A percentile compares a stretch with the other conserved stretches of the same genome.
These are phyloP conservation scores for Hemisphaericaspora xylanilytica DNA, from an alignment of 1,139 yeast species.

Conservation along the genomic window DNA sequence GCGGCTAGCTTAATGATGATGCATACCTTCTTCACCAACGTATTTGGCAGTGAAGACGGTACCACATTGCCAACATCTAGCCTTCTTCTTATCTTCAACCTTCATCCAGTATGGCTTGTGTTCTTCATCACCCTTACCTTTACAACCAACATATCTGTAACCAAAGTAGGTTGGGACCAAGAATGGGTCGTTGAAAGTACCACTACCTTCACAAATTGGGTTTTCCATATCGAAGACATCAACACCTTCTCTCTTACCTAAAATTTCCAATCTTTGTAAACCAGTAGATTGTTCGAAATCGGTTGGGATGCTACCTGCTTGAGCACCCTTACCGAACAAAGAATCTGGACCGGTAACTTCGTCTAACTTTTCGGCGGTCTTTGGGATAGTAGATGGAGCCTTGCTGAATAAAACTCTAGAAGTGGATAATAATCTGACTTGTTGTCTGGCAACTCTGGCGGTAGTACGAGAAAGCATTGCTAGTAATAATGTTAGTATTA, in stretches of 20 bases:
- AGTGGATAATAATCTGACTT: slow-evolving; percentile 40
- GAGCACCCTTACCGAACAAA: slow-evolving; percentile 89
- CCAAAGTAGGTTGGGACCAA: slow-evolving; percentile 88
- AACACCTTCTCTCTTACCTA: slow-evolving; percentile 94
- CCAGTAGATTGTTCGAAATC: slow-evolving; percentile 97
- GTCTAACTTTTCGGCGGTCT: slow-evolving; percentile 66
- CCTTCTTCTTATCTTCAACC: slow-evolving; percentile 78
- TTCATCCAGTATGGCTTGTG: slow-evolving; percentile 93
- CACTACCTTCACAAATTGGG: slow-evolving; percentile 81
- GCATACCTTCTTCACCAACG: slow-evolving; percentile 77
- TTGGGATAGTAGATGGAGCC: slow-evolving; percentile 20
- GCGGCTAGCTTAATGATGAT: slow-evolving; percentile 35
- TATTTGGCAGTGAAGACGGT: slow-evolving; percentile 86
- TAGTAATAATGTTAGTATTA: slow-evolving; percentile 23
- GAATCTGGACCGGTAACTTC: slow-evolving; percentile 82
- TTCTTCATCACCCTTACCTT: slow-evolving; percentile 83
- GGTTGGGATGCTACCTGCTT: slow-evolving; percentile 79
- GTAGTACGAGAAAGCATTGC: slow-evolving; percentile 40
- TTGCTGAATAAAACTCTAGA: slow-evolving; percentile 28
- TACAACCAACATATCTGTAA: slow-evolving; percentile 95
- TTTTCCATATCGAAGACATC: slow-evolving; percentile 93
- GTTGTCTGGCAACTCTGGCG: slow-evolving; percentile 38
- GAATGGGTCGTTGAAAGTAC: slow-evolving; percentile 86
- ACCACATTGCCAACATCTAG: slow-evolving; percentile 99
- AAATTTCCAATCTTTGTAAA: slow-evolving; percentile 92